Evolutionary conservation across 805 yeast genomes (phyloP), one percentile per base, ranked within the genome.

Genomic region (Limtongia smithiae): DNA sequence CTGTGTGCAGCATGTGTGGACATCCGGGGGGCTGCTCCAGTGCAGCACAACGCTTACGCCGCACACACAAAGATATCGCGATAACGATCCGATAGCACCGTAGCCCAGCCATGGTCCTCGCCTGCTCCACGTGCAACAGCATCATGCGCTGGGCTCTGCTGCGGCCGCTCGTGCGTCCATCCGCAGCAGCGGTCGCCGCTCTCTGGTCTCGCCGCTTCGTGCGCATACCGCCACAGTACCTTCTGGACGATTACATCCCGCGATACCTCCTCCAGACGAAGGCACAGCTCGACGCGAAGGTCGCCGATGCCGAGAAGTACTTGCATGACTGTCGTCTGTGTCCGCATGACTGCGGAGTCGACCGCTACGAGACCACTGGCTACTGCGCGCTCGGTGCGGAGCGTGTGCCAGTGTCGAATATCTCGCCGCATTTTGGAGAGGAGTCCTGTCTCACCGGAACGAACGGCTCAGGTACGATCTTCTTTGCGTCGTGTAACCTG

Each of bases 381-480:
- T 56, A 34, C 37, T 56, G 60, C 36, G 49, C 46, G 27, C 41
- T 56, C 5, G 60, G 60, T 2, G 51, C 60, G 7, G 47, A 48
- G 30, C 24, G 40, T 4, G 38, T 56, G 30, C 57, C 57, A 12
- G 60, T 55, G 35, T 44, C 54, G 33, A 51, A 30, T 20, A 46
- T 56, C 4, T 54, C 60, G 17, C 60, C 59, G 20, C 59, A 56
- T 21, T 51, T 56, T 41, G 60, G 60, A 17, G 60, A 56, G 32
- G 60, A 56, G 35, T 37, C 59, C n/a, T 55, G 58, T 24, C 9
- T 56, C 18, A 44, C 51, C 11, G 60, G 60, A 7, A 27, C 31
- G 33, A 57, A 57, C 37, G 60, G 60, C 12, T 53, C 58, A 3
- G 60, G 60, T n/a, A 46, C 59, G 24, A 51, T 56, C 3, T 56